These are phyloP conservation scores for Tolypocladium inflatum DNA, from an alignment of 2,329 filamentous ascomycete genomes.

Conservation along the genomic window DNA sequence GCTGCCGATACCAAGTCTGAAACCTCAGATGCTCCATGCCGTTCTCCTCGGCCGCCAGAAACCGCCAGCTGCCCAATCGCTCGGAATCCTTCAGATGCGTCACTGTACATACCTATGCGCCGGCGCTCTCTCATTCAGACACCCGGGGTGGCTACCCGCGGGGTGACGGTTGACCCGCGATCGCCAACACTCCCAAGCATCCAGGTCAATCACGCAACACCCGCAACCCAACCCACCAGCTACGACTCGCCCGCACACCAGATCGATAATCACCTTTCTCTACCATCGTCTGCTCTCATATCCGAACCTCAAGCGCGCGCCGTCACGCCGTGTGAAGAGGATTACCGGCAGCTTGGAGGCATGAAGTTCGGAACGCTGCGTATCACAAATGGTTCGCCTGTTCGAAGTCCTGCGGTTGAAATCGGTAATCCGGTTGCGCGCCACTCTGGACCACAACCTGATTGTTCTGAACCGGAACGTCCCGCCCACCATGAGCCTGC, in stretches of 20 bases:
- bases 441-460: neutral
- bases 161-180: constrained; percentile 12
- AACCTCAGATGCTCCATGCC: neutral
- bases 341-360: constrained; percentile 51
- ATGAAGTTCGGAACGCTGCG: constrained; percentile 54
- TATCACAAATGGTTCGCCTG: constrained; percentile 51
- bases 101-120: constrained; percentile 35
- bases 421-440: neutral
- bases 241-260: neutral
- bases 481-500: neutral
- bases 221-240: neutral
- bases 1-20: neutral
- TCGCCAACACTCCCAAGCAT: constrained; percentile 21
- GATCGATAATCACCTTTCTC: constrained; percentile 20
- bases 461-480: neutral
- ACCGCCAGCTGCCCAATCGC: neutral
- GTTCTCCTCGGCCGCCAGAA: neutral
- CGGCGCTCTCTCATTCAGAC: constrained; percentile 38
- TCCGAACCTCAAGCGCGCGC: constrained; percentile 13
- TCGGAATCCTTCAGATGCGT: neutral
- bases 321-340: constrained; percentile 36
- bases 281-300: constrained; percentile 15
- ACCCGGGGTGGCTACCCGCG: constrained; percentile 39
- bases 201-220: constrained; percentile 25
- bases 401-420: constrained; percentile 23